phyloP scores from a whole-genome alignment of 208 protist genomes.

The Trypanosoma caninum region DNA sequence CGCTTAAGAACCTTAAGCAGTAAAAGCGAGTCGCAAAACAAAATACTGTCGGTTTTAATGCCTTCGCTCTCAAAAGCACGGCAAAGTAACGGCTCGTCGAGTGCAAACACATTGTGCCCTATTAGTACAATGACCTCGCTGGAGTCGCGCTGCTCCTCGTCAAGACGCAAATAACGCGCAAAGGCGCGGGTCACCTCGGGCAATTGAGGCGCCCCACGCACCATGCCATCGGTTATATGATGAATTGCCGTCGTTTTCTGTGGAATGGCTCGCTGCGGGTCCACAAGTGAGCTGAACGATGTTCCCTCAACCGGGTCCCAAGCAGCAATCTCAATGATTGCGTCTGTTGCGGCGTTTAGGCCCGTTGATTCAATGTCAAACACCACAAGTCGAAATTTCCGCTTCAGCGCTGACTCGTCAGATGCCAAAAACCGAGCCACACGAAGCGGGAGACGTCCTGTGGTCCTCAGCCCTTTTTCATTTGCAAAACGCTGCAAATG shows the following conservation, averaged over 20 bases:
- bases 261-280: constrained; percentile 62
- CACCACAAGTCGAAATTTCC: constrained; percentile 58
- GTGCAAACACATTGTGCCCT: constrained; percentile 78
- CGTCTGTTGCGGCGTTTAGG: constrained; percentile 71
- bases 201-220: constrained; percentile 52
- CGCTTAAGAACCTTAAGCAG: constrained; percentile 51
- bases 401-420: constrained; percentile 9
- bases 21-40: constrained; percentile 81
- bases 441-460: constrained; percentile 32
- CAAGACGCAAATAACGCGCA: constrained; percentile 61
- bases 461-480: constrained; percentile 30
- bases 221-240: constrained; percentile 79
- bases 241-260: constrained; percentile 70
- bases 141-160: constrained; percentile 28
- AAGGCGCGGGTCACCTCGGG: constrained; percentile 52
- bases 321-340: constrained; percentile 79
- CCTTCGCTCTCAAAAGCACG: constrained; percentile 46
- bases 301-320: constrained; percentile 81
- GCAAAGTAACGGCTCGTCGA: constrained; percentile 86
- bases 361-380: constrained; percentile 90
- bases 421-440: constrained; percentile 36
- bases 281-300: constrained; percentile 73
- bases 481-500: constrained; percentile 79
- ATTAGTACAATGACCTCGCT: constrained; percentile 73
- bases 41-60: constrained; percentile 44